These are phyloP conservation scores for Pseudogymnoascus sp. DNA, from an alignment of 2,329 filamentous ascomycete genomes.

Conservation along the genomic window DNA sequence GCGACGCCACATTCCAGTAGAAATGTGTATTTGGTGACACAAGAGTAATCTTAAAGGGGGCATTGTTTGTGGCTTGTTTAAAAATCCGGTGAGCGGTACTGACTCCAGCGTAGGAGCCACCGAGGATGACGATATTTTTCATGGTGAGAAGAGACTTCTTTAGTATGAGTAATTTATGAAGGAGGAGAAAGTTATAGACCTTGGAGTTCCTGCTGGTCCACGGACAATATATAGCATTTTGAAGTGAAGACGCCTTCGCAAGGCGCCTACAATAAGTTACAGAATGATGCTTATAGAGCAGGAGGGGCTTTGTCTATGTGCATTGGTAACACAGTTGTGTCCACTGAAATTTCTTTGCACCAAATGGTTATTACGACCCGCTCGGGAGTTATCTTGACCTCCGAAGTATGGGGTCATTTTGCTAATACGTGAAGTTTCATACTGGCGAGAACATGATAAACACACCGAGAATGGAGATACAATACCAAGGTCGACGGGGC, in stretches of 20 bases:
- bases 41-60: slow-evolving; percentile 44
- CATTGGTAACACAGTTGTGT: background rate
- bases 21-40: slow-evolving; percentile 45
- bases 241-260: background rate
- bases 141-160: slow-evolving; percentile 16
- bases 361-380: background rate
- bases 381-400: background rate
- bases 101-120: slow-evolving; percentile 27
- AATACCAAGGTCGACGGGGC: background rate
- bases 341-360: background rate
- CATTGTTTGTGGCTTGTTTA: slow-evolving; percentile 22
- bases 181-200: slow-evolving; percentile 8
- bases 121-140: slow-evolving; percentile 28
- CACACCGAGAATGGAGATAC: background rate
- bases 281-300: slow-evolving; percentile 1
- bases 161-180: slow-evolving; percentile 9
- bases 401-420: background rate
- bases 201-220: slow-evolving; percentile 1
- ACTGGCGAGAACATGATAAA: background rate
- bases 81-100: slow-evolving; percentile 27
- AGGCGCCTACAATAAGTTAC: background rate
- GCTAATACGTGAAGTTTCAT: background rate
- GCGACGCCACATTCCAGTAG: slow-evolving; percentile 43
- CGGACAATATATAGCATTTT: slow-evolving; percentile 15
- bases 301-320: background rate